Percentiles rank a stretch among this genome's conserved stretches.
Evolutionary conservation across 176 grass and related monocot species (phyloP).

Genomic region (Aegilops speltoides): DNA sequence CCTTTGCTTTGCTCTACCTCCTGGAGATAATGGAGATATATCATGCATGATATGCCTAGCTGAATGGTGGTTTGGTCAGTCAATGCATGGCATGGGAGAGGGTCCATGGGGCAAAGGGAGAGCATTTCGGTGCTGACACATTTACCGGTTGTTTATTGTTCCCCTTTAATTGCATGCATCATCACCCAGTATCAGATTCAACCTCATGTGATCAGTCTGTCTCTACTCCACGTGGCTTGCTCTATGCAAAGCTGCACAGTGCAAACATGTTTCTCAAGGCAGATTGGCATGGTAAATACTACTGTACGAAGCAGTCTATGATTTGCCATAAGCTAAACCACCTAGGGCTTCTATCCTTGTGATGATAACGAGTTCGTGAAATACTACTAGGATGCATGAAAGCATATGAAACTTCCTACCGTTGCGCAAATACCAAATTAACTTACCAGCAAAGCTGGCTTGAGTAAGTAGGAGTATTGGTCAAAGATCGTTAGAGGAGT

Average conservation of each 20-base stretch:
- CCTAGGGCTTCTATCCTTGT: neutral
- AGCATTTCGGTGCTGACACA: neutral
- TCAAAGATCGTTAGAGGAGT: conserved; percentile 31
- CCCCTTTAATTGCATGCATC: neutral
- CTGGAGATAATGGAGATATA: neutral
- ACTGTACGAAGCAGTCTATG: neutral
- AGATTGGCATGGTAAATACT: too few species aligned
- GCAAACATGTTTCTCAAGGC: too few species aligned
- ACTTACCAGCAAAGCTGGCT: neutral
- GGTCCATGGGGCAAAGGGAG: conserved; percentile 8
- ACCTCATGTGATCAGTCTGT: conserved; percentile 7
- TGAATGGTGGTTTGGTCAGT: neutral
- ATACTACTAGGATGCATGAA: neutral
- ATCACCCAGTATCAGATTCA: neutral
- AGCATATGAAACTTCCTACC: neutral
- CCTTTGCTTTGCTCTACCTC: neutral
- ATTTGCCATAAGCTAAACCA: neutral
- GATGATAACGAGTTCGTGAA: neutral
- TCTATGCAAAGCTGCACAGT: neutral
- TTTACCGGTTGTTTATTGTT: neutral
- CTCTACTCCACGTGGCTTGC: neutral
- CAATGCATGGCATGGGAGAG: neutral
- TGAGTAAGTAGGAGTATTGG: neutral
- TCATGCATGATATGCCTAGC: neutral
- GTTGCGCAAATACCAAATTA: neutral